Percentiles rank a stretch among this genome's conserved stretches.
phyloP scores from a whole-genome alignment of 164 flowering plant species.

The Echeveria elegans region DNA sequence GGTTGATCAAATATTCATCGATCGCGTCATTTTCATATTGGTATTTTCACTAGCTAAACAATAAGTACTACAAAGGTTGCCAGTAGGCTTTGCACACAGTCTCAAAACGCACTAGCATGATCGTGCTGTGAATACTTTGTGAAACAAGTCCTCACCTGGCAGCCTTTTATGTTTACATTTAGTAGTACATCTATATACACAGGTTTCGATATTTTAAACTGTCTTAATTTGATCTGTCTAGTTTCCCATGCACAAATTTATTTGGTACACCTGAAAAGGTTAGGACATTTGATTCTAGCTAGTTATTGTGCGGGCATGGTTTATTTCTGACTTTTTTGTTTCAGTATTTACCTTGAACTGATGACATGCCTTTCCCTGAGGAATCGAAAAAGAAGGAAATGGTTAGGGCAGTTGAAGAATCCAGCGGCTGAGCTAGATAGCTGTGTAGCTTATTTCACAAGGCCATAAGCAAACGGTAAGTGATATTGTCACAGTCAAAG shows the following conservation, averaged over 20 bases:
- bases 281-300: not conserved
- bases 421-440: not conserved
- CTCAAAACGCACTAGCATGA: not conserved
- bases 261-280: not conserved
- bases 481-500: not conserved
- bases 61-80: not conserved
- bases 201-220: not conserved
- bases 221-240: not conserved
- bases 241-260: not conserved
- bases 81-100: not conserved
- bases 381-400: not conserved
- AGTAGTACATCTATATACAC: not conserved
- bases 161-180: not conserved
- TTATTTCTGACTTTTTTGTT: not conserved
- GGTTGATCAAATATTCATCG: not conserved
- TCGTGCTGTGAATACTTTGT: not conserved
- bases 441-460: not conserved
- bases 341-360: not conserved
- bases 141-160: not conserved
- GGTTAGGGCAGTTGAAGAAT: not conserved
- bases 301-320: not conserved
- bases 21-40: not conserved
- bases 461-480: not conserved
- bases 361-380: not conserved
- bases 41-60: not conserved